phyloP scores from a whole-genome alignment of 805 yeast genomes.

The Saturnispora serradocipensis region DNA sequence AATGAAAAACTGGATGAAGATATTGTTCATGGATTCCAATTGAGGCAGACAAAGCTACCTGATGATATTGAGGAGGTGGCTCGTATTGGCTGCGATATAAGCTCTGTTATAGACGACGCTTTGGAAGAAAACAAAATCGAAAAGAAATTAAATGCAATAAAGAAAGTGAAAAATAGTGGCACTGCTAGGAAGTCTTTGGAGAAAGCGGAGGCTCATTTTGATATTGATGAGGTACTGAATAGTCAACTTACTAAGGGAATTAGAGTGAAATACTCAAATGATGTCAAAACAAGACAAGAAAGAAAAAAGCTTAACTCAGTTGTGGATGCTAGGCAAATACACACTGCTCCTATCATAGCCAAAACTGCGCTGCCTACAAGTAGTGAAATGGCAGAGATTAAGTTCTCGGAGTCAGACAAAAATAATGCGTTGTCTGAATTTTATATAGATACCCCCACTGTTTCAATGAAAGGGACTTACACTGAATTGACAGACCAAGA shows the following conservation, averaged over 20 bases:
- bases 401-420: slow-evolving; percentile 1
- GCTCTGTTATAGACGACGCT: slow-evolving; percentile 9
- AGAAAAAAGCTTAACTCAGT: not conserved
- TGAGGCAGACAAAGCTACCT: slow-evolving; percentile 8
- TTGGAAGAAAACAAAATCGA: not conserved
- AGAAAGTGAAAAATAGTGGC: not conserved
- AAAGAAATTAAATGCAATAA: not conserved
- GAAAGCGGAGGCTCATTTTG: not conserved
- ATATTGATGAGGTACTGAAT: not conserved
- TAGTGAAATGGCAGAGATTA: not conserved
- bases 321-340: not conserved
- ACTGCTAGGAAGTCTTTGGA: not conserved
- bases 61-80: slow-evolving; percentile 17
- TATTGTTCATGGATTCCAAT: slow-evolving; percentile 14
- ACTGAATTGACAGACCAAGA: not conserved
- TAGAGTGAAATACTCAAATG: slow-evolving; percentile 2
- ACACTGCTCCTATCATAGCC: not conserved
- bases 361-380: not conserved
- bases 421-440: not conserved
- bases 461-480: not conserved
- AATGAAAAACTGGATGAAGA: slow-evolving; percentile 15
- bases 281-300: not conserved
- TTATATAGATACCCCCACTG: not conserved
- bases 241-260: not conserved
- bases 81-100: not conserved